Base-by-base conservation (phyloP, 768 basidiomycete species). In the Agaricus blazei region DNA sequence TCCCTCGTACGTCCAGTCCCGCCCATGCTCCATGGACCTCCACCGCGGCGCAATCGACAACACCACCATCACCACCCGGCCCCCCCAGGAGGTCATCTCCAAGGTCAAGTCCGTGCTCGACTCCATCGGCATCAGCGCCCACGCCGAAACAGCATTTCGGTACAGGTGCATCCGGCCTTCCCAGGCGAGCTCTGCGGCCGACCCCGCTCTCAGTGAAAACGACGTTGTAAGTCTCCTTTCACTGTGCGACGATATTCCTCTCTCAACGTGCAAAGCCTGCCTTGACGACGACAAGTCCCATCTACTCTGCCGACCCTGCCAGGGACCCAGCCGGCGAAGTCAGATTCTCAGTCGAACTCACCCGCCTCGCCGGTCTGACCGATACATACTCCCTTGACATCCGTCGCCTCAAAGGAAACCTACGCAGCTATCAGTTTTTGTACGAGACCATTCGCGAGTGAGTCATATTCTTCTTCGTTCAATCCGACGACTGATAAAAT, bases 41-140 rank as follows among this genome's bases (percentile, higher is more conserved):
- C 95, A 98, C 64, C 86, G 88, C 55, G 94, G 94, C 57, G 87
- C 95, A 1, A 88, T 96, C 51, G 95, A 98, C 69, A 84, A 87
- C 60, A 82, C 82, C 9, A 93, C 85, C 27, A 79, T 96, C 57
- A 95, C 95, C 23, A 87, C 81, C 0, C 76, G 81, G 8, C 73
- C 82, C 4, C 93, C 95, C 9, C 73, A 79, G 0, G 82, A 84
- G 49, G 90, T 94, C 8, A 90, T 98, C 75, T 75, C 75, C 58
- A 84, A 87, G 56, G 77, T 97, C 40, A 77, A 79, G 59, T 72
- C 74, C 15, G 85, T 90, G 2, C 74, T 98, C 44, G 73, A 80
- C 51, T 78, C 76, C 24, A 89, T 98, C 87, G 95, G 94, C 15
- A 74, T 98, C 57, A 84, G 88, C 11, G 76, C 93, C 51, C 81